Conservation (phyloP, 441 rosid genomes). For the Biscutella laevigata region DNA sequence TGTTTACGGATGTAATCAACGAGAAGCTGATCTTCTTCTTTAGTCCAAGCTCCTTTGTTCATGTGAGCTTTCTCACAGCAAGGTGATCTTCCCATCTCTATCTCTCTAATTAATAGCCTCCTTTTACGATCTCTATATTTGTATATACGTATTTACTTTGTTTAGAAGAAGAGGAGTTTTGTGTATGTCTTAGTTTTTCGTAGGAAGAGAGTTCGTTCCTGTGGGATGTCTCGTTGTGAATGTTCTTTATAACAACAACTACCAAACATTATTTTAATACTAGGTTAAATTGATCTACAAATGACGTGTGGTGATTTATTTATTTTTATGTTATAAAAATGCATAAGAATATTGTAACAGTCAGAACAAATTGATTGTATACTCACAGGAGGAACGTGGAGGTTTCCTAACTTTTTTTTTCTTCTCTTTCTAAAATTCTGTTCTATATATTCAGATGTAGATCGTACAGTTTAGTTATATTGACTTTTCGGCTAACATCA, state of each 20-base stretch:
- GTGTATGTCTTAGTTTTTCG: not conserved
- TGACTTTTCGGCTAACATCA: conserved; percentile 25
- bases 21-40: conserved; percentile 82
- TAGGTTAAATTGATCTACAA: not conserved
- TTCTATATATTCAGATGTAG: no score
- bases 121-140: not conserved
- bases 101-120: not conserved
- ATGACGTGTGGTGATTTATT: conserved; percentile 5
- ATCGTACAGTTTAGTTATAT: conserved; percentile 23
- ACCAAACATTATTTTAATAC: conserved; percentile 10
- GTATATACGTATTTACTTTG: not conserved
- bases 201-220: conserved; percentile 17
- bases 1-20: conserved; percentile 59
- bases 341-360: conserved; percentile 6
- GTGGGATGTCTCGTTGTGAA: conserved; percentile 20
- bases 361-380: conserved; percentile 15
- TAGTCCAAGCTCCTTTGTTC: conserved; percentile 90
- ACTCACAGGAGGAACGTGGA: conserved; percentile 25
- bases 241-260: conserved; percentile 25
- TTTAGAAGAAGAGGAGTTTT: not conserved
- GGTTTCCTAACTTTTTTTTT: conserved; percentile 10
- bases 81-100: conserved; percentile 67
- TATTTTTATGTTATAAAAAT: not conserved
- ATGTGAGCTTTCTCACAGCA: conserved; percentile 87
- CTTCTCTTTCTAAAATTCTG: not conserved